phyloP scores from a whole-genome alignment of 805 yeast species.

The Saccharomycopsis guyanensis region DNA sequence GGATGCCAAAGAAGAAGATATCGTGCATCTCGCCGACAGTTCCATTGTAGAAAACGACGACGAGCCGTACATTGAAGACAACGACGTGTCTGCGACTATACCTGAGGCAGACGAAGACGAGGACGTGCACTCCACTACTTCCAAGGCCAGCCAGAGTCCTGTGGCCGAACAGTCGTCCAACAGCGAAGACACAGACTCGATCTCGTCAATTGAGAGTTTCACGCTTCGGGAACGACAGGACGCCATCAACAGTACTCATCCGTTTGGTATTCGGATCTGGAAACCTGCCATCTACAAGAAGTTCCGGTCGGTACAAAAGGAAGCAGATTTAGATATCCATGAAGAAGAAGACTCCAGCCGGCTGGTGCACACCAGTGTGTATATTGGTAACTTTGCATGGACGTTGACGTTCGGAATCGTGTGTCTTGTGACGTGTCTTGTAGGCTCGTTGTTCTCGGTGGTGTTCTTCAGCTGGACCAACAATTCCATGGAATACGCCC shows the following conservation, averaged over 20 bases:
- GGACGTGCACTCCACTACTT: neutral
- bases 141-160: neutral
- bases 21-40: conserved; percentile 1
- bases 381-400: conserved; percentile 69
- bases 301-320: conserved; percentile 79
- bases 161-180: conserved; percentile 19
- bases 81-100: neutral
- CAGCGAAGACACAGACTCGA: conserved; percentile 33
- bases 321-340: conserved; percentile 92
- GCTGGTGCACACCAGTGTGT: conserved; percentile 48
- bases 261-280: conserved; percentile 98
- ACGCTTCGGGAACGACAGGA: conserved; percentile 89
- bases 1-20: conserved; percentile 24
- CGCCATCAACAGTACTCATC: conserved; percentile 94
- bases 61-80: too few relatives aligned
- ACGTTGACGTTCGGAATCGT: conserved; percentile 61
- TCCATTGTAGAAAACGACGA: neutral
- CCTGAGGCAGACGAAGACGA: neutral
- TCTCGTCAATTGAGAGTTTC: conserved; percentile 65
- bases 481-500: conserved; percentile 56
- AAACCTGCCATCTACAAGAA: conserved; percentile 95
- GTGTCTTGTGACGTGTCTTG: conserved; percentile 44
- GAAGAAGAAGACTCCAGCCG: conserved; percentile 39
- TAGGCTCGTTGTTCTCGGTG: conserved; percentile 41
- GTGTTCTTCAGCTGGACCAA: conserved; percentile 37